Evolutionary conservation across 768 basidiomycete genomes (phyloP), one percentile per base, ranked within the genome.

Genomic region (Boletus fagicola): DNA sequence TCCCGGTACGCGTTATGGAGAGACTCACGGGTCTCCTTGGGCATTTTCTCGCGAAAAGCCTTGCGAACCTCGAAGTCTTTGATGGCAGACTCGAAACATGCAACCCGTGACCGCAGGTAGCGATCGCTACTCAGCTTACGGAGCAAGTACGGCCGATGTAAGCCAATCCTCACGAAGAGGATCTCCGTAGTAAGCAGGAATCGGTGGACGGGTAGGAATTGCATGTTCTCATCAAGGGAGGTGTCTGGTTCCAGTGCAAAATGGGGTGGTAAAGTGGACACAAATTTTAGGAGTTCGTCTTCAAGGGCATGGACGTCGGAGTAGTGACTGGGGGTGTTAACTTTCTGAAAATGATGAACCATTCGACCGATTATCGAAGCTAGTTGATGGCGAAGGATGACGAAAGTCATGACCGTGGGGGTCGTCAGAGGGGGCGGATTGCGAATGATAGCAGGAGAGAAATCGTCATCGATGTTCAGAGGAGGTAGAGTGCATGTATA

Each of bases 311-410:
- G 69, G 38, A 94, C 91, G 68, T 96, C 93, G 28, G 84, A 81
- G 71, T 96, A 96, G 64, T 90, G 90, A 54, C 85, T 86, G 56
- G 79, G 83, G 24, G 83, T 83, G 44, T 85, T 81, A 35, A 94
- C 85, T 74, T 89, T 87, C 69, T 96, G 94, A 74, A 94, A 96
- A 74, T 95, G 92, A 65, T 94, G 91, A 40, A 92, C 91, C 67
- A 97, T 92, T 33, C 86, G 86, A 16, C 93, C 94, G 57, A 95
- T 94, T 58, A 95, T 88, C 38, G 79, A 76, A 31, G 92, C 90
- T 20, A 97, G 79, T 33, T 84, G 82, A 64, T 94, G 89, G 40
- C 94, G 79, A 28, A 97, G 79, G 59, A 96, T 92, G 35, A 92
- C 85, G 68, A 92, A 96, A 1, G 94, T 94, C 80, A 92, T 89